Evolutionary conservation across 2,329 filamentous ascomycete species (phyloP), one percentile per base, ranked within the genome.

Genomic region (Trichoderma sp.): DNA sequence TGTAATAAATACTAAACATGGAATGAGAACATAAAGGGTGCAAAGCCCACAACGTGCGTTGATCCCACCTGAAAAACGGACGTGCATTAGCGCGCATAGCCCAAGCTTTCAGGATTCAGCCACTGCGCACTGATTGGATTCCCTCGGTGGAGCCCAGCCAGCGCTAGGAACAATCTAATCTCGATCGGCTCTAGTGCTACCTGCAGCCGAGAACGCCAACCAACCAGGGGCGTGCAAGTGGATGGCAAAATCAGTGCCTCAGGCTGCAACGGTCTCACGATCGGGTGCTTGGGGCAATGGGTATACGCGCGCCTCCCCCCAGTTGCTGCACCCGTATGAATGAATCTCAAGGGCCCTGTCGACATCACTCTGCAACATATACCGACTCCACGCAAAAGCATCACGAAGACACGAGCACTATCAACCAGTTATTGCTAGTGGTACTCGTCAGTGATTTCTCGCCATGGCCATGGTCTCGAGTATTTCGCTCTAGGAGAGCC

Each of bases 401-500:
- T 67, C 50, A 63, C 60, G 70, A 70, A 50, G 65, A 71, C 70
- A 68, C 67, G 37, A 68, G 66, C 61, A n/a, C 68, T 66, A 68
- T 67, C 64, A 52, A 37, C 61, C 63, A 58, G 34, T 45, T 34
- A 64, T 65, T 53, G 67, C 61, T 39, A 39, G 45, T 54, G 58
- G 53, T 52, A 39, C 57, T 68, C 64, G 68, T 52, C 32, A 52
- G 52, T 25, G 32, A 58, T 59, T 63, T 60, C 45, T 71, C 70
- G 69, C 67, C 57, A 76, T 75, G 73, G 67, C 56, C 45, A 61
- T 52, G 50, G 69, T 25, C 34, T 63, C 69, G 35, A 35, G 42
- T 64, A 17, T 60, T 22, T 65, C 59, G 71, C 69, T 71, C 70
- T 73, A 70, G 59, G 67, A 52, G 70, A 64, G 70, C 69, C 59